Conservation (phyloP, 345 rosid species). For the Lumnitzera racemosa region DNA sequence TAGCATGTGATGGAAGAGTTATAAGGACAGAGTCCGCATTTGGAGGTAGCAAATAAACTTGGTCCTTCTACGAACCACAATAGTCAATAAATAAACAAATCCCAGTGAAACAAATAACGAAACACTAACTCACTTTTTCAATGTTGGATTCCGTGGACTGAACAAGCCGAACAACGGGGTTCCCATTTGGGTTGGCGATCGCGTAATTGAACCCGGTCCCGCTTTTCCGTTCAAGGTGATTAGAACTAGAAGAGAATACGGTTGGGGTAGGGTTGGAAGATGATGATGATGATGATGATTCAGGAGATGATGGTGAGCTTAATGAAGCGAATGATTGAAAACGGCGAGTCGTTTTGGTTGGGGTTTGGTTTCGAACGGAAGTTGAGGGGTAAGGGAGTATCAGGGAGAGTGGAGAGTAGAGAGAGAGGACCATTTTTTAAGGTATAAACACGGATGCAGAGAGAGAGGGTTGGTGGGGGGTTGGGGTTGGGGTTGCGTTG, state of each 20-base stretch:
- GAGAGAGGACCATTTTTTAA: constrained; percentile 30
- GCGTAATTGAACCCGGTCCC: constrained; percentile 33
- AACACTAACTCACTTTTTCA: constrained; percentile 43
- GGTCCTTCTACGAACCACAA: no score
- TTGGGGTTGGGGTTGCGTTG: no score
- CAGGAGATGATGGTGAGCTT: constrained; percentile 28
- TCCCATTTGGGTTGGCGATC: constrained; percentile 18
- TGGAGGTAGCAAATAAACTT: no score
- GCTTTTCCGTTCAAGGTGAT: constrained; percentile 12
- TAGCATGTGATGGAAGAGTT: no score
- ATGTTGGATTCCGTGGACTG: constrained; percentile 64
- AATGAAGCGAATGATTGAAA: constrained; percentile 27
- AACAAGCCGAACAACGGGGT: constrained; percentile 31
- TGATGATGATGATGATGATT: not conserved
- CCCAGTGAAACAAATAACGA: no score
- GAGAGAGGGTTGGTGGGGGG: no score
- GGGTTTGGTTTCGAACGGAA: constrained; percentile 13
- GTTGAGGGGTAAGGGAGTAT: constrained; percentile 26
- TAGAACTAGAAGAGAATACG: constrained; percentile 20
- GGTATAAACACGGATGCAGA: no score
- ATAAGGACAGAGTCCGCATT: no score
- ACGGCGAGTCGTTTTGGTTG: constrained; percentile 16
- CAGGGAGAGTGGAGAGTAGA: constrained; percentile 28
- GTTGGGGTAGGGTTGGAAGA: constrained; percentile 5
- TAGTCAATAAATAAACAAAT: no score